A percentile compares a stretch with the other conserved stretches of the same genome.
Evolutionary conservation across 805 yeast genomes (phyloP).

Genomic region (Limtongia smithiae): DNA sequence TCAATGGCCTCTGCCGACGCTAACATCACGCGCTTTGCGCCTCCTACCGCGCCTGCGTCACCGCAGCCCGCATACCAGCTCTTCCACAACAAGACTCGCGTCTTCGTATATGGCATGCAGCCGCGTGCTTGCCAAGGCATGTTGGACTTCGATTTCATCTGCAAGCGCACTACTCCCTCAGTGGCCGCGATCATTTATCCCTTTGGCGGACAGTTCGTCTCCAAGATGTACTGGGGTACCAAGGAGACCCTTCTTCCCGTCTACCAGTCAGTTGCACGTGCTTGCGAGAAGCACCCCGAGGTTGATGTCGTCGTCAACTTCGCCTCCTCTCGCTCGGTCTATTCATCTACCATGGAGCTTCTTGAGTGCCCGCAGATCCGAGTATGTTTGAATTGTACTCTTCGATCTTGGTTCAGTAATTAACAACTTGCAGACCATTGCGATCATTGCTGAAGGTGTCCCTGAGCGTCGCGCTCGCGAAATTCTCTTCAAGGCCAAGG

Average conservation of each 20-base stretch:
- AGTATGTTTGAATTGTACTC: slow-evolving; percentile 6
- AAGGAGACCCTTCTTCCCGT: slow-evolving; percentile 47
- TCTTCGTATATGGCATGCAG: slow-evolving; percentile 47
- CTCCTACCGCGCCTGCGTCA: slow-evolving; percentile 34
- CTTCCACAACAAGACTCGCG: slow-evolving; percentile 44
- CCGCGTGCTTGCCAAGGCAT: slow-evolving; percentile 49
- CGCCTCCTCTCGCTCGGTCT: slow-evolving; percentile 47
- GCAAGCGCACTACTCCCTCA: slow-evolving; percentile 45
- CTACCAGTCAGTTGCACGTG: slow-evolving; percentile 44
- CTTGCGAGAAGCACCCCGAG: slow-evolving; percentile 45
- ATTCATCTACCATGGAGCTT: slow-evolving; percentile 47
- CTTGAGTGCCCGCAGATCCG: slow-evolving; percentile 45
- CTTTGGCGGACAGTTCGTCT: slow-evolving; percentile 45
- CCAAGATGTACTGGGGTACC: slow-evolving; percentile 50
- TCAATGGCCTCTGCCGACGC: slow-evolving; percentile 19
- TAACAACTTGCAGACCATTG: slow-evolving; percentile 38
- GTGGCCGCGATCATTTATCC: slow-evolving; percentile 49
- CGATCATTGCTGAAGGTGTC: slow-evolving; percentile 49
- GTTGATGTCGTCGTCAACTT: slow-evolving; percentile 49
- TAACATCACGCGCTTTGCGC: slow-evolving; percentile 35
- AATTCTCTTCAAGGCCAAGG: slow-evolving; percentile 43
- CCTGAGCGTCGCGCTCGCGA: slow-evolving; percentile 51
- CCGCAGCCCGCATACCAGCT: slow-evolving; percentile 39
- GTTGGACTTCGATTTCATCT: slow-evolving; percentile 48
- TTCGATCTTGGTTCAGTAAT: background rate